Conservation (phyloP, 176 grass and related monocot species). For the Urochloa ruziziensis region DNA sequence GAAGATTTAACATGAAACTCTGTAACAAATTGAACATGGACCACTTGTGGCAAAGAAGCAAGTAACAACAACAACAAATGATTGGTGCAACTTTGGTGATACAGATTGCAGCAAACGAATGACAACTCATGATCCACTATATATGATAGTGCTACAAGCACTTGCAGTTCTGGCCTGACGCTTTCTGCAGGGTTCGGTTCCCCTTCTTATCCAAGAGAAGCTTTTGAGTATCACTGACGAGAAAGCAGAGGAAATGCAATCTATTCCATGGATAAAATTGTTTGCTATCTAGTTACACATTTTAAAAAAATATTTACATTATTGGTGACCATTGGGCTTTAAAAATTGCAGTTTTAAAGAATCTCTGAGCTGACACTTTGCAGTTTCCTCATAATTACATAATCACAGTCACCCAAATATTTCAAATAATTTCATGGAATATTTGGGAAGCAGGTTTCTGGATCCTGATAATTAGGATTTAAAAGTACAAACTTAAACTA, state of each 20-base stretch:
- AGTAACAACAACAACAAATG: background rate
- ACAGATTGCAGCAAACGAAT: background rate
- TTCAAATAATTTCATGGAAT: background rate
- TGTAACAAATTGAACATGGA: background rate
- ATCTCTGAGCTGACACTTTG: background rate
- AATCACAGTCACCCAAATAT: background rate
- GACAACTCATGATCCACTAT: slow-evolving; percentile 33
- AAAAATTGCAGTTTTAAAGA: background rate
- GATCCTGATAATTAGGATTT: background rate
- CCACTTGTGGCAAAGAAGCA: too few species aligned
- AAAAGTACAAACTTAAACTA: background rate
- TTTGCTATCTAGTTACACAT: background rate
- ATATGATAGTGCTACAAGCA: slow-evolving; percentile 28
- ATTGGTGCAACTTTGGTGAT: slow-evolving; percentile 15
- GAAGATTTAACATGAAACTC: background rate
- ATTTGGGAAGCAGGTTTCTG: background rate
- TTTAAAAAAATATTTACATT: background rate
- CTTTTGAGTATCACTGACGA: background rate
- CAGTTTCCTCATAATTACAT: background rate
- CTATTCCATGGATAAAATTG: background rate
- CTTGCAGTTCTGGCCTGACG: background rate
- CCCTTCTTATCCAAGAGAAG: background rate
- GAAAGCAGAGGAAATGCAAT: background rate
- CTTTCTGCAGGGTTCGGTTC: background rate
- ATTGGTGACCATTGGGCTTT: background rate